A percentile compares a stretch with the other conserved stretches of the same genome.
Evolutionary conservation across 179 eudicot genomes (phyloP).

Genomic region (Beta macrorhiza): DNA sequence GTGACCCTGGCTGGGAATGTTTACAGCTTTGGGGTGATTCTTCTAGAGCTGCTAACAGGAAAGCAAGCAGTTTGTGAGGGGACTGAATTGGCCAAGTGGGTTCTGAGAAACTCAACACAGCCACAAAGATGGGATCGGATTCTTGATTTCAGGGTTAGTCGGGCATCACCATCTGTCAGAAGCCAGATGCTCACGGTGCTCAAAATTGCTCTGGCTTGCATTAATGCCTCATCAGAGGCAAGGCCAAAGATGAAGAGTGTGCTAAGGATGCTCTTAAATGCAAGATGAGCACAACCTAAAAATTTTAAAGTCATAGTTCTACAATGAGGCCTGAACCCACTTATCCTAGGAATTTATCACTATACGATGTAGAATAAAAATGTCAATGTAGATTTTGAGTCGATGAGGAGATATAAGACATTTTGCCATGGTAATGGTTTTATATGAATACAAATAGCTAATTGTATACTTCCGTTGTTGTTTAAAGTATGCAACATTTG

Average conservation of each 20-base stretch:
- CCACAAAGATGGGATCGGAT: constrained; percentile 61
- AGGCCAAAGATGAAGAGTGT: constrained; percentile 84
- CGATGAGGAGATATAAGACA: background rate
- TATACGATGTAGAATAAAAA: background rate
- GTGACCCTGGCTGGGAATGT: constrained; percentile 81
- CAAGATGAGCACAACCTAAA: constrained; percentile 33
- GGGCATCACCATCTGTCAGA: constrained; percentile 54
- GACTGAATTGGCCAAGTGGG: constrained; percentile 75
- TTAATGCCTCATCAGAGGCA: constrained; percentile 61
- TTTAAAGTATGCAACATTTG: too few species aligned
- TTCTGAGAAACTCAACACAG: constrained; percentile 50
- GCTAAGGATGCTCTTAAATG: constrained; percentile 71
- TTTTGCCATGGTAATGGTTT: constrained; percentile 8
- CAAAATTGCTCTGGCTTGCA: constrained; percentile 74
- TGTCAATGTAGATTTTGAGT: background rate
- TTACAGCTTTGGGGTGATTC: constrained; percentile 81
- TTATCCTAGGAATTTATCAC: background rate
- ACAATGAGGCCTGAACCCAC: background rate
- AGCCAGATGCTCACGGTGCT: constrained; percentile 80
- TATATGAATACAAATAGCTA: background rate
- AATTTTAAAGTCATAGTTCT: too few species aligned
- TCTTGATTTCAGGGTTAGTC: constrained; percentile 60
- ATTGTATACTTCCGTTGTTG: too few species aligned
- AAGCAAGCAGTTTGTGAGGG: constrained; percentile 79
- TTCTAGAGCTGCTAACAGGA: constrained; percentile 78